phyloP scores from a whole-genome alignment of 2,329 filamentous ascomycete species.

The Chlorencoelia australis region DNA sequence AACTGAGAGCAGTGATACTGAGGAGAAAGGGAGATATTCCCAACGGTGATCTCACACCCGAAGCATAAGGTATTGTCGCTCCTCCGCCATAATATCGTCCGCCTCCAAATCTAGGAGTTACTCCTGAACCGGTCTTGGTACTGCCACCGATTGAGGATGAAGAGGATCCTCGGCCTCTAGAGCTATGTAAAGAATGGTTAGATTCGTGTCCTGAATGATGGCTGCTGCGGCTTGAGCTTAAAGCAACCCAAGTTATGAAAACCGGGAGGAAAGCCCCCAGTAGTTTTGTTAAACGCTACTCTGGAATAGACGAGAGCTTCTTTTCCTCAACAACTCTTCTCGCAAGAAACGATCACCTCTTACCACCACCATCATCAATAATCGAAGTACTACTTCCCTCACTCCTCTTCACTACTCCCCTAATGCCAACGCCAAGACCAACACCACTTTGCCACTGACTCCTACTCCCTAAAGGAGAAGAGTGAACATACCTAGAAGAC shows the following conservation, averaged over 20 bases:
- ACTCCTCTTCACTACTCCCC: slow-evolving; percentile 1
- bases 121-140: slow-evolving; percentile 48
- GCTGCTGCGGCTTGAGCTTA: no score
- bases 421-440: no score
- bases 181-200: no score
- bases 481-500: slow-evolving; percentile 23
- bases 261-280: no score
- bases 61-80: slow-evolving; percentile 45
- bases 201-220: no score
- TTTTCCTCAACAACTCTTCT: no score
- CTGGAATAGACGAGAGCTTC: no score
- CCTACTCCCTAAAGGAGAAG: slow-evolving; percentile 7
- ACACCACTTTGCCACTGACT: not conserved
- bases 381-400: slow-evolving; percentile 14
- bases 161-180: slow-evolving; percentile 21
- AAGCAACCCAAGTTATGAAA: no score
- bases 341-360: no score
- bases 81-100: slow-evolving; percentile 60
- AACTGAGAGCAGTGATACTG: slow-evolving; percentile 36
- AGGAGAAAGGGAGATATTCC: slow-evolving; percentile 44
- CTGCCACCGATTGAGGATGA: slow-evolving; percentile 34
- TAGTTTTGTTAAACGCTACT: no score
- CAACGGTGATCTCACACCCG: slow-evolving; percentile 40
- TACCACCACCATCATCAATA: slow-evolving; percentile 3
- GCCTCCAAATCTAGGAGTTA: slow-evolving; percentile 47